Base-by-base conservation (phyloP, 441 rosid genomes). In the Brassica balearica region DNA sequence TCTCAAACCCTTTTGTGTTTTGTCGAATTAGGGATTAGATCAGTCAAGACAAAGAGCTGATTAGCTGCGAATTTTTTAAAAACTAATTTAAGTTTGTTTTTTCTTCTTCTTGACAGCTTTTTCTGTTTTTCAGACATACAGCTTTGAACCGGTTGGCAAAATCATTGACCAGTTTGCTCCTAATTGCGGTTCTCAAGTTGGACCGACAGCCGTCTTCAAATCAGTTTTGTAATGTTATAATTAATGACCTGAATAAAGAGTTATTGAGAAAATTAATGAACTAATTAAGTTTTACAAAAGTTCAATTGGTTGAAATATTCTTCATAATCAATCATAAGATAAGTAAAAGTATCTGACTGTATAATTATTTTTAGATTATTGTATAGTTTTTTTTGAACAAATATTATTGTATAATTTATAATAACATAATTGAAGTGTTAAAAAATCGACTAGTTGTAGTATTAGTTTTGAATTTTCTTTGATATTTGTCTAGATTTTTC, bases 61-160 rank as follows among this genome's bases (percentile, higher is more conserved):
- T 41, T 41, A 10, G 48, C 48, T 72, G 73, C 65, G 77, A 77
- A n/a, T 53, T 69, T 14, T 9, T 48, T 1, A 7, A 7, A 36
- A 3, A 41, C 48, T 3, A 41, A 41, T 41, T 41, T 11, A 3
- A 36, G 10, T 46, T 46, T 46, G 53, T 10, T 36, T n/a, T 10
- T 3, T 10, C 17, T 15, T 15, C 17, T 15, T 43, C 10, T n/a
- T n/a, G 56, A 23, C 69, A 36, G 17, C 41, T 63, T 77, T 77
- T 71, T 55, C 2, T 48, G 55, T 48, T 20, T 65, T 51, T 25
- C 4, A 27, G 14, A 19, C 71, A 7, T 23, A 27, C 66, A 23
- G 56, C 60, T 77, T 77, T 65, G 76, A 59, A 71, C 80, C 71
- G 23, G 17, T 2, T 61, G 51, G 15, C 68, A 41, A 76, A 41